Conservation (phyloP, 192 early-diverging fungal species). For the Gaertneriomyces sp. region DNA sequence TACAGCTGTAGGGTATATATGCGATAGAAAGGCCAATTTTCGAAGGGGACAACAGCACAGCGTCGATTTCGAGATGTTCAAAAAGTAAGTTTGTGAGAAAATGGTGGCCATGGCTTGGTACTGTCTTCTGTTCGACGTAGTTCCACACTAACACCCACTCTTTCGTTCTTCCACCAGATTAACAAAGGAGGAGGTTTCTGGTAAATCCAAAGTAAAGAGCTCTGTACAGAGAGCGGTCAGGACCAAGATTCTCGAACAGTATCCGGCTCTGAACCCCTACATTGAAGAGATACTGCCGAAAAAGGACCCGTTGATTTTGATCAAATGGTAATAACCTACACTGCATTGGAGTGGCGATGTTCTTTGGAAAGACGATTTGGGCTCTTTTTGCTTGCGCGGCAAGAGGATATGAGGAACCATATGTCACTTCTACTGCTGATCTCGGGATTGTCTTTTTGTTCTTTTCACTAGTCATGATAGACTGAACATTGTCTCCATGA, state of each 20-base stretch:
- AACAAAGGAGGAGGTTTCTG: constrained; percentile 72
- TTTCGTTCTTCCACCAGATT: constrained; percentile 48
- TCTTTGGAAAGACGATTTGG: not conserved
- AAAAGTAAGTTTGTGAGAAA: too few species aligned
- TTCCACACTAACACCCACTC: too few species aligned
- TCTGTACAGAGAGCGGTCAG: constrained; percentile 85
- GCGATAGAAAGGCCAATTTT: too few species aligned
- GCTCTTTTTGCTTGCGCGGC: too few species aligned
- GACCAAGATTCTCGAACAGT: constrained; percentile 81
- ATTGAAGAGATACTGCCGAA: constrained; percentile 97
- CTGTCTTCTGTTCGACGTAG: too few species aligned
- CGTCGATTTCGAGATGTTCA: too few species aligned
- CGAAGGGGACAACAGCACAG: too few species aligned
- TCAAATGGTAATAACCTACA: constrained; percentile 68
- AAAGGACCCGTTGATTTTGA: constrained; percentile 77
- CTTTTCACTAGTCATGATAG: constrained; percentile 70
- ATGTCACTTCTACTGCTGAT: not conserved
- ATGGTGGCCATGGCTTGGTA: too few species aligned
- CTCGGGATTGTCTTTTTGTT: not conserved
- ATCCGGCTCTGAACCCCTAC: constrained; percentile 77
- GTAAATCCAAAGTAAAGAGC: constrained; percentile 83
- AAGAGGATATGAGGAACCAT: not conserved
- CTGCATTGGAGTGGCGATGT: not conserved
- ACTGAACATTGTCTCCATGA: constrained; percentile 76
- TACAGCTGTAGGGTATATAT: too few species aligned